Percentiles rank a stretch among this genome's conserved stretches.
These are phyloP conservation scores for Picea mariana DNA, from an alignment of 83 land plant genomes.

Conservation along the genomic window DNA sequence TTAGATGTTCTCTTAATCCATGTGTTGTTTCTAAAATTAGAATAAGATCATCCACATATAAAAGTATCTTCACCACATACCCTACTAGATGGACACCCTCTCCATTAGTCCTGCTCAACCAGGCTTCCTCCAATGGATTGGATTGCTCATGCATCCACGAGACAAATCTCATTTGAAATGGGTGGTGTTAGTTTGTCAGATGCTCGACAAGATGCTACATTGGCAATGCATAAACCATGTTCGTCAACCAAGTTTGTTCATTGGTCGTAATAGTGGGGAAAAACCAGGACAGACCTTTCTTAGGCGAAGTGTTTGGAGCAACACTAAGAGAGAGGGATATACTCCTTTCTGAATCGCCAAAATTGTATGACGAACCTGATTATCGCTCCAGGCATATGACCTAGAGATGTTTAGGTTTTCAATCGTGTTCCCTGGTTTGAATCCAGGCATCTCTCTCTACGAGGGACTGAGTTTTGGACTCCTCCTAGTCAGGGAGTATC, in stretches of 20 bases:
- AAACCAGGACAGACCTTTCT: no score
- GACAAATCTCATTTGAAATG: neutral
- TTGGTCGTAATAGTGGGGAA: neutral
- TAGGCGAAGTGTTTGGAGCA: no score
- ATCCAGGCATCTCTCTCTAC: no score
- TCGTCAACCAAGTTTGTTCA: neutral
- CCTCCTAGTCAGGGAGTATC: no score
- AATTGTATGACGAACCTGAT: no score
- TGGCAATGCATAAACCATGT: neutral
- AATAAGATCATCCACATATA: neutral
- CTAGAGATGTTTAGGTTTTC: no score
- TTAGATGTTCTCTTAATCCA: neutral
- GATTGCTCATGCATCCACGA: neutral
- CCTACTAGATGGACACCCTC: neutral
- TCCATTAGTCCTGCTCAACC: neutral
- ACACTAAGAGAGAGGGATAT: no score
- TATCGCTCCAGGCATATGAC: no score
- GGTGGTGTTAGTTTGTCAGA: neutral
- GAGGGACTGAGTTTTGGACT: no score
- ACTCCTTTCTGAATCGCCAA: no score
- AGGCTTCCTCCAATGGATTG: neutral
- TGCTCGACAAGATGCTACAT: neutral
- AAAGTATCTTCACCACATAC: neutral
- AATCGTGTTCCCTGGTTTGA: no score
- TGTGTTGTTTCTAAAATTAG: neutral